Base-by-base conservation (phyloP, 345 rosid genomes). In the Triadica sebifera region DNA sequence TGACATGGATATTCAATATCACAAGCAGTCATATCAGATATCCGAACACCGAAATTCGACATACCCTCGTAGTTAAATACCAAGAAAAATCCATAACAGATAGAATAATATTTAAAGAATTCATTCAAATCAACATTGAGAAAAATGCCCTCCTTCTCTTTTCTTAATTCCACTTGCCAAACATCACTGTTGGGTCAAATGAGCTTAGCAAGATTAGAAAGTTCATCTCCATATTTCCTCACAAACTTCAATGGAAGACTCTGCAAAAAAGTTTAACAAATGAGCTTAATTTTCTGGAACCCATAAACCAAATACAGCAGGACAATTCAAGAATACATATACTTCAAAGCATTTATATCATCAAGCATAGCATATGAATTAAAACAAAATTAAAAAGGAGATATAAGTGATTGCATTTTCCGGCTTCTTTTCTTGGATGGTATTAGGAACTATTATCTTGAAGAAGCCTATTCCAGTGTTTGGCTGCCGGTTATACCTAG, bases 11-110 rank as follows among this genome's bases (percentile, higher is more conserved):
- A 41, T 6, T 71, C 43, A 24, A 71, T 57, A 6, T 55, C 74
- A 71, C 65, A 71, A 12, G 74, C 17, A 58, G 19, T 55, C 2
- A 5, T 71, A 52, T 71, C 52, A n/a, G 38, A 41, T 56, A 57
- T 71, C 22, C 22, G 16, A 56, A 71, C 74, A n/a, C 41, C 39
- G 65, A 71, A 57, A 8, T 41, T 39, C 15, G 74, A 71, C 38
- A 57, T 56, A 11, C 74, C 74, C 38, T 57, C 39, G 39, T 57
- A 71, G 29, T 71, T 16, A 22, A 71, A 71, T 6, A 71, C 65
- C 51, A 71, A 71, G 49, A 55, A 9, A 24, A 29, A 22, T 45
- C 65, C 39, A 22, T 11, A 16, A 41, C 53, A 3, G 37, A 71
- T 71, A 4, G 71, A 67, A 49, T 67, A 49, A 47, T 67, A 51